Evolutionary conservation across 2,329 filamentous ascomycete species (phyloP), one percentile per base, ranked within the genome.

Genomic region (Setomelanomma holmii): DNA sequence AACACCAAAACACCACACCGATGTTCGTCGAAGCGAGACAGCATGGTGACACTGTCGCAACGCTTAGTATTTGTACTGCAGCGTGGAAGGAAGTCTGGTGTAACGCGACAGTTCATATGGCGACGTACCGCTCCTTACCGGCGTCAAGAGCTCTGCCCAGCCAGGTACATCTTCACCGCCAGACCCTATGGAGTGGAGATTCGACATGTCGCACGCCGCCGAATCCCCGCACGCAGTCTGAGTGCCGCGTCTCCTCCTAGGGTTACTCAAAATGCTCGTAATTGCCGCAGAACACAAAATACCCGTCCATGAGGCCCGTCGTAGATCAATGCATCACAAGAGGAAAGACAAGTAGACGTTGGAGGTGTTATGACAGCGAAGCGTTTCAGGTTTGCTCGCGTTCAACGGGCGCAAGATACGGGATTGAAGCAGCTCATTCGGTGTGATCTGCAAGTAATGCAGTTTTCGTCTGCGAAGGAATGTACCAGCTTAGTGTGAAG

Each of bases 1-100:
- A 14, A 36, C 19, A 36, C 34, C 49, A 38, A 49, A 33, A 49
- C 24, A 20, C 35, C 10, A 22, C 38, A 34, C 21, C 16, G 12
- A n/a, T n/a, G 27, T 10, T 30, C 17, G n/a, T 33, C 43, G 34
- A 42, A 17, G 45, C 51, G 35, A 55, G 40, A 35, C 36, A 33
- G 24, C 44, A 43, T 55, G 17, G 46, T 51, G 40, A 45, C 43
- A 56, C 45, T 38, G 36, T 42, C 40, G 16, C 36, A 42, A 46
- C 42, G 35, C 27, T 49, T 53, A 34, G 48, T 50, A 45, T 42
- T 27, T 41, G 35, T 20, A 48, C 35, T 16, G 34, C n/a, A 33
- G 22, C 23, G 23, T 49, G 35, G 36, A 42, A 34, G 40, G 17
- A 20, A 22, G 30, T 40, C 34, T 30, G 49, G 34, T 21, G 38